Base-by-base conservation (phyloP, 2,329 filamentous ascomycete species). In the Elsinoe perseae region DNA sequence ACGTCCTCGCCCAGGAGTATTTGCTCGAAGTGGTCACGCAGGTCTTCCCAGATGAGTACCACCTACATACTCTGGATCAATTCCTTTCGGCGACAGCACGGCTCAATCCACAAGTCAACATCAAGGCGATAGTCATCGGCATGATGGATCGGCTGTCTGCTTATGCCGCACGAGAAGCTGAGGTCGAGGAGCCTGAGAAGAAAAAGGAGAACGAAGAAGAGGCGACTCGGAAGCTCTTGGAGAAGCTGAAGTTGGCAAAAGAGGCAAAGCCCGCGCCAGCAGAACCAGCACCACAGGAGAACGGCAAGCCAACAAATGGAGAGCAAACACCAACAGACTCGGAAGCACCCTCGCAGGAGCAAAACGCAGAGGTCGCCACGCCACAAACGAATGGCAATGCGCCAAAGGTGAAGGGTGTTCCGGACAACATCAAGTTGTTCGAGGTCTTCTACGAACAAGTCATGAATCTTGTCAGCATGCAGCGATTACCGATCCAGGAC, bases 381-480 rank as follows among this genome's bases (percentile, higher is more conserved):
- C 66, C 63, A 50, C 67, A 70, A 42, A 69, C 66, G 4, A 75
- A 75, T 40, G 74, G 71, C 23, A 70, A 73, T 3, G 65, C 64
- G 46, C 73, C 69, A 67, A 79, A 74, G 65, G 69, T 68, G 21
- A 73, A 75, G 50, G 77, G 81, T 18, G 87, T 89, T 62, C 85
- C 86, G 0, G 80, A 84, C 54, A 85, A 89, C 64, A 84, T 95
- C 57, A 92, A 89, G 72, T 81, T 98, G 21, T 97, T 97, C 70
- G 91, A 97, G 72, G 89, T 97, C 58, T 98, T 97, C 77, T 95
- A 97, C 67, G 86, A 90, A 53, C 93, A 97, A 71, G 93, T 97
- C 60, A 87, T 95, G 67, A 91, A 92, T 65, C 77, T 98, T 53
- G 91, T 97, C 60, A 92, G 90, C 71, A 88, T 87, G 54, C 89